A percentile compares a stretch with the other conserved stretches of the same genome.
phyloP scores from a whole-genome alignment of 164 flowering plant species.

The Vitis cinerea region DNA sequence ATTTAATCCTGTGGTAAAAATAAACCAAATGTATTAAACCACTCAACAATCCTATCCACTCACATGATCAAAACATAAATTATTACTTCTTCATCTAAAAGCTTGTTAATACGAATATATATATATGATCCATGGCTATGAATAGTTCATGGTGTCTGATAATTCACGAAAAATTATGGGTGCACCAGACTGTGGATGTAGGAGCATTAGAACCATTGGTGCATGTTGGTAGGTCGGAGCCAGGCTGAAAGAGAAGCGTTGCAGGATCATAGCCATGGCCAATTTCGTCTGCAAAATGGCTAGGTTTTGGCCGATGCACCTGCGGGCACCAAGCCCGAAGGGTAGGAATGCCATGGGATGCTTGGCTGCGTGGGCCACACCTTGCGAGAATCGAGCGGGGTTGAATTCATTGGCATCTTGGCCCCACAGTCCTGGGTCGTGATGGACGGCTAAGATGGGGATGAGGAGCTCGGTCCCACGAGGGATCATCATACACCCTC shows the following conservation, averaged over 20 bases:
- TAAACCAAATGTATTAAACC: too few species aligned
- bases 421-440: constrained; percentile 45
- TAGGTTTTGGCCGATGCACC: constrained; percentile 40
- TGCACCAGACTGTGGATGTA: constrained; percentile 21
- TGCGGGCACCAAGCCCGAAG: constrained; percentile 43
- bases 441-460: constrained; percentile 30
- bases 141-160: too few species aligned
- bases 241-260: constrained; percentile 26
- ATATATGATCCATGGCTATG: too few species aligned
- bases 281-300: constrained; percentile 32
- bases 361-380: constrained; percentile 32
- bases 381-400: constrained; percentile 53
- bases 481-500: constrained; percentile 25
- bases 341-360: constrained; percentile 31
- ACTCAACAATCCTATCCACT: too few species aligned
- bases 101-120: too few species aligned
- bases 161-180: too few species aligned
- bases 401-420: constrained; percentile 48
- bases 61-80: too few species aligned
- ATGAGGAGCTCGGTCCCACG: constrained; percentile 14
- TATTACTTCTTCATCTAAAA: too few species aligned
- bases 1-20: too few species aligned
- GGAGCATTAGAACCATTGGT: constrained; percentile 20
- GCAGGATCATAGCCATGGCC: constrained; percentile 43
- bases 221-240: constrained; percentile 34